Base-by-base conservation (phyloP, 2,329 filamentous ascomycete species). In the Xylariales sp. region DNA sequence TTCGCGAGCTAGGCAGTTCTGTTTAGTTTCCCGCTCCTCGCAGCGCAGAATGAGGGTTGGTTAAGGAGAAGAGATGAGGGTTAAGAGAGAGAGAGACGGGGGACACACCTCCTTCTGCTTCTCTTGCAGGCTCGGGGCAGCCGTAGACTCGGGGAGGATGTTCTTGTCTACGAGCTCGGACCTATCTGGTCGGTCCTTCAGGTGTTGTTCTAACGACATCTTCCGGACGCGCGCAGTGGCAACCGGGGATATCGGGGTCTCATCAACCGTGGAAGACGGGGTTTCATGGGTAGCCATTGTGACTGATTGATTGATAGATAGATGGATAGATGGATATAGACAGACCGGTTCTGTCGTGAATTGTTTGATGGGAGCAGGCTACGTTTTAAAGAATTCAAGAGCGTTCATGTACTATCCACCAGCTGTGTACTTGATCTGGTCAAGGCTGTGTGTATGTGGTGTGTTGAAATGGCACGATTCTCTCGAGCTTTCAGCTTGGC, bases 121-220 rank as follows among this genome's bases (percentile, higher is more conserved):
- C 64, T 91, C 93, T 77, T 91, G 90, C 62, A 97, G 84, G 2
- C 91, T 87, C 0, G 94, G 94, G 0, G 94, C 93, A 18, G 91
- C 93, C 59, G 81, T 91, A 39, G 91, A 91, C 64, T 90, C 89
- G 32, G 93, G 92, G 32, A 97, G 89, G 78, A 97, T 97, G 81
- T 97, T 97, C 74, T 92, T 91, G 78, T 96, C 91, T 70, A 97
- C 83, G 28, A 97, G 85, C 75, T 93, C 89, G 43, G 93, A 87
- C 65, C 92, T 89, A 28, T 93, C 88, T 30, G 91, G 91, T 48
- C 93, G 91, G 74, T 90, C 88, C 78, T 90, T 87, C 62, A 93
- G 84, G 75, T 92, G 89, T 74, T 90, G 89, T 80, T 93, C 90
- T 12, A 94, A 85, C 3, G 91, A 93, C 83, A 93, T 90, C 78